Evolutionary conservation across 2,329 filamentous ascomycete species (phyloP), one percentile per base, ranked within the genome.

Genomic region (Waltergamsia citrina): DNA sequence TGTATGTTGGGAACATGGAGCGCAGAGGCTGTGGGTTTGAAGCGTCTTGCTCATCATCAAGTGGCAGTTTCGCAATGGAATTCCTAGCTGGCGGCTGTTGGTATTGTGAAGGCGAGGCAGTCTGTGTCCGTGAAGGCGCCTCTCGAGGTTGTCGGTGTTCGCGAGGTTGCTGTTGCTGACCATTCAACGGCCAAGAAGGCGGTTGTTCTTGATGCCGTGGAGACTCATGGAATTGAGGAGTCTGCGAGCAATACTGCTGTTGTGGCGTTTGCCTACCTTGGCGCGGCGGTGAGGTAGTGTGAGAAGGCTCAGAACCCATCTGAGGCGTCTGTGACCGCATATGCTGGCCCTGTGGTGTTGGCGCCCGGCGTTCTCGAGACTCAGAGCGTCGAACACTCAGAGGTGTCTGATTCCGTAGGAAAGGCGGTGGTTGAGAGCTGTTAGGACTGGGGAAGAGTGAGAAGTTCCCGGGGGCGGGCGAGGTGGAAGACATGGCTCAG

Each of bases 1-100:
- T 78, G 50, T 86, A 87, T 20, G 71, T 68, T 7, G 83, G 83
- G 46, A 88, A 88, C 46, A 88, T 86, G 17, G 82, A 87, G 21
- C 73, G 70, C 45, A 83, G 67, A 0, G 53, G 45, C 38, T 42
- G 52, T 33, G 50, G 51, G 5, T 48, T 38, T 2, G 51, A 29
- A 5, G 18, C 11, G 12, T 21, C 25, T 12, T 17, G 12, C 7
- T 56, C 52, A 17, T 62, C 59, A 18, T 47, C 49, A 4, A 68
- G 46, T 12, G 69, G 71, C 17, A 61, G 54, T 44, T 78, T 77
- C 33, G 70, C 68, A 43, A 76, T 75, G 15, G 72, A 78, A 49
- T 57, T 70, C 35, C 69, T 24, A 18, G 19, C 7, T 6, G 25
- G 22, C 5, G 26, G 37, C 18, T 34, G 33, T 24, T 34, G 41